A percentile compares a stretch with the other conserved stretches of the same genome.
Evolutionary conservation across 495 filamentous ascomycete genomes (phyloP).

Genomic region (Letharia columbiana): DNA sequence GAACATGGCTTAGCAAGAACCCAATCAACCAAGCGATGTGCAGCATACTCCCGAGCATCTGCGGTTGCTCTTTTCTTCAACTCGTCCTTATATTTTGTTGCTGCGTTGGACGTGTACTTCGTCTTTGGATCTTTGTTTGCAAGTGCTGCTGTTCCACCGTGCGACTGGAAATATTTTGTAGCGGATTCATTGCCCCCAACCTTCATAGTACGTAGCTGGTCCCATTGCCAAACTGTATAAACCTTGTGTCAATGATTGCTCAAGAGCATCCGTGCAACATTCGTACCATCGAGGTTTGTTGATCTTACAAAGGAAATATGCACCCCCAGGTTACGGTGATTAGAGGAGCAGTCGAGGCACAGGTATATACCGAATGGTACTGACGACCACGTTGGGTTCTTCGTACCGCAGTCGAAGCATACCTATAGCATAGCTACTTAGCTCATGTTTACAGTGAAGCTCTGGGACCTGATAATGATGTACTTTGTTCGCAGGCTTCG

Average conservation of each 20-base stretch:
- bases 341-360: conserved; percentile 90
- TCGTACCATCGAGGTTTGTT: conserved; percentile 94
- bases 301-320: conserved; percentile 98
- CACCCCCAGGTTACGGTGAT: conserved; percentile 85
- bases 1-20: conserved; percentile 22
- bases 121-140: conserved; percentile 92
- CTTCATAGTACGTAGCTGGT: conserved; percentile 96
- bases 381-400: conserved; percentile 97
- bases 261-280: neutral
- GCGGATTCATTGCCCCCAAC: conserved; percentile 97
- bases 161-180: conserved; percentile 93
- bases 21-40: conserved; percentile 2
- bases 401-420: conserved; percentile 94
- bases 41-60: conserved; percentile 68
- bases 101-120: conserved; percentile 86
- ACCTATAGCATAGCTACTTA: conserved; percentile 44
- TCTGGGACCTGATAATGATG: conserved; percentile 23
- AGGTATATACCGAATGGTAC: conserved; percentile 97
- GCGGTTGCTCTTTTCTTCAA: conserved; percentile 70
- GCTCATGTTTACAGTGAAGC: conserved; percentile 23
- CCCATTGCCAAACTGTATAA: conserved; percentile 92
- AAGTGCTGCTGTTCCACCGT: conserved; percentile 87
- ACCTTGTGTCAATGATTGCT: neutral
- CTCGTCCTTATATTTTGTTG: conserved; percentile 94
- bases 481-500: conserved; percentile 90